A percentile compares a stretch with the other conserved stretches of the same genome.
Evolutionary conservation across 164 flowering plant species (phyloP).

Genomic region (Buxus sempervirens): DNA sequence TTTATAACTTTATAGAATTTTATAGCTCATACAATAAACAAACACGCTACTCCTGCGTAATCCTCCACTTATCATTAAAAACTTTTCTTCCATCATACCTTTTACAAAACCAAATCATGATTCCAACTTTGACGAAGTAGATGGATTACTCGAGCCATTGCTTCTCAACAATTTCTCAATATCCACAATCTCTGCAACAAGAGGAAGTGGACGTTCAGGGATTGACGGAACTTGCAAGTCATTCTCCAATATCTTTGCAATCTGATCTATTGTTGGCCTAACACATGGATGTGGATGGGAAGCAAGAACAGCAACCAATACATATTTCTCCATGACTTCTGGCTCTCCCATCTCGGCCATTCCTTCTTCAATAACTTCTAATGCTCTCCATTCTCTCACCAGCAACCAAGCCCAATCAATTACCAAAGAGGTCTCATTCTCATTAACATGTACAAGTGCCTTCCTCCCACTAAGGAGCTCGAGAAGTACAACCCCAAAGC

Average conservation of each 20-base stretch:
- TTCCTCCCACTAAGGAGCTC: constrained; percentile 85
- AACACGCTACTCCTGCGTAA: no score
- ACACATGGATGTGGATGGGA: constrained; percentile 80
- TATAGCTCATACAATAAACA: no score
- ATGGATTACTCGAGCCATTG: constrained; percentile 49
- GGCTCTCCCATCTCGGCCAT: constrained; percentile 56
- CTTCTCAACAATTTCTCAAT: constrained; percentile 64
- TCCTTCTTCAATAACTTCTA: constrained; percentile 69
- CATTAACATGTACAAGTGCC: constrained; percentile 38
- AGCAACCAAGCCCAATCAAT: constrained; percentile 88
- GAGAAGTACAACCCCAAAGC: constrained; percentile 38
- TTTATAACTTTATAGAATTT: no score
- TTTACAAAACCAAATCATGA: no score
- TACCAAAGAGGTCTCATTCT: constrained; percentile 40
- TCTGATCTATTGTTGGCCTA: constrained; percentile 89
- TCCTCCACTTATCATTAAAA: no score
- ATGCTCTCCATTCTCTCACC: constrained; percentile 46
- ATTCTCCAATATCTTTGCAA: constrained; percentile 76
- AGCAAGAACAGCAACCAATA: constrained; percentile 62
- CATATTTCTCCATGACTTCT: constrained; percentile 63
- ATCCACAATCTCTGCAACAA: constrained; percentile 45
- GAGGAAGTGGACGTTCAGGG: constrained; percentile 63
- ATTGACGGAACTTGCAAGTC: constrained; percentile 60
- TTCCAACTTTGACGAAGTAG: constrained; percentile 18
- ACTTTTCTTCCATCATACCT: no score